Conservation (phyloP, 1,284 basidiomycete genomes). For the Fomitopsis pinicola region DNA sequence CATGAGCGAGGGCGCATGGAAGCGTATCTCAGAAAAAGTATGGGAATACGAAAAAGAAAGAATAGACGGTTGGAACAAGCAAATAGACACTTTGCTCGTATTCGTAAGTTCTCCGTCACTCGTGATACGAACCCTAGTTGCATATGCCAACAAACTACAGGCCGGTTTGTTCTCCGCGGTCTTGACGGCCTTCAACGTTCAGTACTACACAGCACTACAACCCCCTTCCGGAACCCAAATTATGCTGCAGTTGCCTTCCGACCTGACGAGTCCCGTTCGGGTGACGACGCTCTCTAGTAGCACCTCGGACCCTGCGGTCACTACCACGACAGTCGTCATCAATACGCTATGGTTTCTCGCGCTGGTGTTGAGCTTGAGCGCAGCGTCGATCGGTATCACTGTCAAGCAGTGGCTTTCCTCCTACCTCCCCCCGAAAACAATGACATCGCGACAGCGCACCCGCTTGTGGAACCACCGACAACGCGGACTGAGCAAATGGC, state of each 20-base stretch:
- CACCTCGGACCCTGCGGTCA: background rate
- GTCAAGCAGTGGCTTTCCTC: conserved; percentile 17
- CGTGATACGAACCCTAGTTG: background rate
- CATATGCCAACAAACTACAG: background rate
- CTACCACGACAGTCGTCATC: background rate
- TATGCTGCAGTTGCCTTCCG: too few relatives aligned
- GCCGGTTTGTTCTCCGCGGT: conserved; percentile 14
- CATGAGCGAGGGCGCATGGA: too few relatives aligned
- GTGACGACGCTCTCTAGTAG: background rate
- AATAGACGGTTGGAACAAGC: background rate
- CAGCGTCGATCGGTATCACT: conserved; percentile 14
- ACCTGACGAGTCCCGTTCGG: too few relatives aligned
- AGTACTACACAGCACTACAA: conserved; percentile 6
- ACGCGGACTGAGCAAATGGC: conserved; percentile 5
- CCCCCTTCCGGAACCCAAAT: too few relatives aligned
- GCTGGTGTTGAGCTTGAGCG: conserved; percentile 10
- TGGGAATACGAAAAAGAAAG: background rate
- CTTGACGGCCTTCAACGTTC: conserved; percentile 10
- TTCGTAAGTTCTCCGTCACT: background rate
- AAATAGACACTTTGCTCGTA: background rate
- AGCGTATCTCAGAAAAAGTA: background rate
- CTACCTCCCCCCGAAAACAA: background rate
- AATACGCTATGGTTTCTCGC: conserved; percentile 16
- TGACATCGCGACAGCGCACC: background rate
- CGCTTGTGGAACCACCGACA: conserved; percentile 7